Base-by-base conservation (phyloP, 2,329 filamentous ascomycete genomes). In the Coniosporium tulheliwenetii region DNA sequence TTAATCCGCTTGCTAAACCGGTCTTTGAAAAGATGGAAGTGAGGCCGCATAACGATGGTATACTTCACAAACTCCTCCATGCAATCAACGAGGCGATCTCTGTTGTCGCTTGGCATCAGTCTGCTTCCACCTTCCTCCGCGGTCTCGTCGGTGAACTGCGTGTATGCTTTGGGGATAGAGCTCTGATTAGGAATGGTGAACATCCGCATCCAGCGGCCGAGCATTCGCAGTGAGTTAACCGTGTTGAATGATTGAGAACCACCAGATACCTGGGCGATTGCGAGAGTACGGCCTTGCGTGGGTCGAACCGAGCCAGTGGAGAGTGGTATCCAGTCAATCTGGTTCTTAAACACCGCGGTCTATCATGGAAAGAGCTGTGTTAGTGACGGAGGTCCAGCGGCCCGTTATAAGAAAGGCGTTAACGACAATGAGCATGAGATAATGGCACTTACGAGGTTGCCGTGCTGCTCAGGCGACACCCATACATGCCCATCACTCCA, bases 21-120 rank as follows among this genome's bases (percentile, higher is more conserved):
- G 57, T 81, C 76, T 1, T 63, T 67, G 51, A 81, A 79, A 2
- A 79, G 54, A 19, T 66, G 66, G 45, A 78, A 68, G 47, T 78
- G 71, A 16, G 70, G 69, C 40, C 74, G 59, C 74, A 81, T 79
- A 1, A 81, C 46, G 26, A 81, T 66, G 0, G 74, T 80, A 50
- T 77, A 79, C 53, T 81, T 80, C 3, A 81, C 76, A 55, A 81
- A 70, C 54, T 81, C 78, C 58, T 81, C 77, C 70, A 79, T 79
- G 45, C 73, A 78, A 57, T 80, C 75, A 1, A 79, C 74, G 10
- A 79, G 48, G 2, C 75, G 61, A 41, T 78, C 71, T 9, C 75
- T 57, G 45, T 79, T 78, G 0, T 63, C 61, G 50, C 74, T 71
- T 0, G 70, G 62, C 51, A 71, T 63, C 19, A 79, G 58, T 30